These are phyloP conservation scores for Suillus discolor DNA, from an alignment of 768 basidiomycete species.

Conservation along the genomic window DNA sequence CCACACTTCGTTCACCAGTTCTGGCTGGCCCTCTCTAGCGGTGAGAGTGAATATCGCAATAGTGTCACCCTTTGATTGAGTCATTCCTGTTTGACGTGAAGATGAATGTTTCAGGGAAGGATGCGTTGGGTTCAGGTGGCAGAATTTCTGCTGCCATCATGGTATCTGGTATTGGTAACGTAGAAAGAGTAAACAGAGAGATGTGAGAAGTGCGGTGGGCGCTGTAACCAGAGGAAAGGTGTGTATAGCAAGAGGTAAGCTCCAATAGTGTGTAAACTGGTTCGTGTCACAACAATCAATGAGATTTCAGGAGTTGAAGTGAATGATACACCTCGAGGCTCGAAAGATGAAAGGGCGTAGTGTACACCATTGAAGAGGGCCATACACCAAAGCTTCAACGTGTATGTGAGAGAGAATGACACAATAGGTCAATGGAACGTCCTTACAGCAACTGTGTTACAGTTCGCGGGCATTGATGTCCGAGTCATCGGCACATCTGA, in stretches of 20 bases:
- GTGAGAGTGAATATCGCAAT: constrained; percentile 68
- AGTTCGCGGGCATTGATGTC: no score
- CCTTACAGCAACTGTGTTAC: no score
- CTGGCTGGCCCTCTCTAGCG: constrained; percentile 42
- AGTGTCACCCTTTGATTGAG: constrained; percentile 64
- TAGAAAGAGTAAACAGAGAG: constrained; percentile 50
- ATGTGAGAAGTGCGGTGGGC: constrained; percentile 38
- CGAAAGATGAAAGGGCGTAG: no score
- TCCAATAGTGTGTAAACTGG: constrained; percentile 71
- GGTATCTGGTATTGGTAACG: constrained; percentile 42
- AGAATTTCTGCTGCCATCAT: constrained; percentile 76
- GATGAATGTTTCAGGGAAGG: constrained; percentile 58
- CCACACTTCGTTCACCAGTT: constrained; percentile 61
- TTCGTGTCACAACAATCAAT: constrained; percentile 48
- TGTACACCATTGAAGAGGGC: no score
- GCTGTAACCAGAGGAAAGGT: constrained; percentile 46
- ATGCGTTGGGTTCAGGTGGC: constrained; percentile 51
- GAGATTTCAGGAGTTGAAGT: neutral
- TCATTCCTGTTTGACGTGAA: constrained; percentile 80
- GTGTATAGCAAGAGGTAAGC: constrained; percentile 64
- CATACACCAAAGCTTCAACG: no score
- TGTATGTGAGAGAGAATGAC: no score
- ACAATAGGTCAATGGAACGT: no score
- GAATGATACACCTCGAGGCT: constrained; percentile 23
- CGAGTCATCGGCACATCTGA: no score